Conservation (phyloP, 805 yeast species). For the Metschnikowia peoriensis region DNA sequence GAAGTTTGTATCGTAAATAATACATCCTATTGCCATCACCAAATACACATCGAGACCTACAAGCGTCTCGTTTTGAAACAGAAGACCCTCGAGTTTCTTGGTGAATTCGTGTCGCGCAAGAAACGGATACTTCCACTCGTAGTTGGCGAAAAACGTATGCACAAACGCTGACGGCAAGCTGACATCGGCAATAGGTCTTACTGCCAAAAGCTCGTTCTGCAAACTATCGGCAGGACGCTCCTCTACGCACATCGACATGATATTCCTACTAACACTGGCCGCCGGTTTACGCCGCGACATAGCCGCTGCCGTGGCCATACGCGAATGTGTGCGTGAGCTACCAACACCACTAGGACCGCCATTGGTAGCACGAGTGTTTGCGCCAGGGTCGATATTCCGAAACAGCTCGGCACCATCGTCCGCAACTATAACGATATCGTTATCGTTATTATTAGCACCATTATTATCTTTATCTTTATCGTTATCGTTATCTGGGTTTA, state of each 20-base stretch:
- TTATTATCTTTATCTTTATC: too few species aligned
- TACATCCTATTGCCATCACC: constrained; percentile 39
- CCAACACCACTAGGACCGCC: neutral
- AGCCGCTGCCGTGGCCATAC: constrained; percentile 6
- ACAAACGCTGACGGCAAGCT: constrained; percentile 33
- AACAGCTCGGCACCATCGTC: constrained; percentile 6
- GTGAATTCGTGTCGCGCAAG: constrained; percentile 24
- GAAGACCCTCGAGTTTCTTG: constrained; percentile 23
- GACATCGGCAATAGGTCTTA: constrained; percentile 29
- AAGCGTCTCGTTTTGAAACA: constrained; percentile 35
- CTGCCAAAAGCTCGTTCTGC: constrained; percentile 36
- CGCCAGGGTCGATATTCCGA: constrained; percentile 14
- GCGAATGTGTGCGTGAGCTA: constrained; percentile 4
- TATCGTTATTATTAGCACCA: too few species aligned
- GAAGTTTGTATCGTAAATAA: constrained; percentile 31
- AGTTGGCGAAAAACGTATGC: constrained; percentile 37
- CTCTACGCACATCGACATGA: constrained; percentile 10
- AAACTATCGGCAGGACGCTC: constrained; percentile 6
- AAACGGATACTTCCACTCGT: constrained; percentile 36
- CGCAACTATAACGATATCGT: neutral
- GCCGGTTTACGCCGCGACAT: constrained; percentile 5
- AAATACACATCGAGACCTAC: constrained; percentile 38
- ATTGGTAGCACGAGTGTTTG: neutral
- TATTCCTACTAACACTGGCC: constrained; percentile 1
- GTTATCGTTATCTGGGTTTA: constrained; percentile 1